A percentile compares a stretch with the other conserved stretches of the same genome.
Evolutionary conservation across 805 yeast genomes (phyloP).

Genomic region (Maudiozyma saulgeensis): DNA sequence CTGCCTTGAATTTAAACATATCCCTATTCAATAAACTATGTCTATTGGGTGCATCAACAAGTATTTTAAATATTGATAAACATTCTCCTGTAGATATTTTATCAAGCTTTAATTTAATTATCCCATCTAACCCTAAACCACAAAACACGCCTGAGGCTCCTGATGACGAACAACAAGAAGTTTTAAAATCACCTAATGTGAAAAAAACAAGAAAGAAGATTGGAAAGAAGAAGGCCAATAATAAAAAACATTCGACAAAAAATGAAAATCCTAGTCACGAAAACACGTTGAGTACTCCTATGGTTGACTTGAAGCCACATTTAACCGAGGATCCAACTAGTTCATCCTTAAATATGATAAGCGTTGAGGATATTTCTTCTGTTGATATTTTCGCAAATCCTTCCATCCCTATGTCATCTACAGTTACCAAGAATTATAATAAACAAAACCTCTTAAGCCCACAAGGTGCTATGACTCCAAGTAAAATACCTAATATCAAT

Average conservation of each 20-base stretch:
- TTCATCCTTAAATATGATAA: slow-evolving; percentile 1
- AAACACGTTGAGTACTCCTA: not conserved
- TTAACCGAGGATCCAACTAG: not conserved
- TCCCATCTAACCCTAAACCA: not conserved
- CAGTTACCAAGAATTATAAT: slow-evolving; percentile 2
- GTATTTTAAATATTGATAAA: slow-evolving; percentile 20
- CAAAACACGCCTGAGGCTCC: not conserved
- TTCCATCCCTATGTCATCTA: not conserved
- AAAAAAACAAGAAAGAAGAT: not conserved
- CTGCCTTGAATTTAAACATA: slow-evolving; percentile 34
- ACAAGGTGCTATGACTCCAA: not conserved
- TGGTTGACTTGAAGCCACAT: not conserved
- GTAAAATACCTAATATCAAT: not conserved
- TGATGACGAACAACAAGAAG: not conserved
- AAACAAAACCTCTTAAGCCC: not conserved
- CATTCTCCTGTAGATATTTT: slow-evolving; percentile 25
- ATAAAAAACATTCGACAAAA: not conserved
- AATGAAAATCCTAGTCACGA: not conserved
- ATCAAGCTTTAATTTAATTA: slow-evolving; percentile 8
- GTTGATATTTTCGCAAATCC: slow-evolving; percentile 4
- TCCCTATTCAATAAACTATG: slow-evolving; percentile 25
- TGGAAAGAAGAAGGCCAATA: not conserved
- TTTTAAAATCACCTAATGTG: not conserved
- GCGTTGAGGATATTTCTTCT: slow-evolving; percentile 4
- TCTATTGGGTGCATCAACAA: slow-evolving; percentile 27